A percentile compares a stretch with the other conserved stretches of the same genome.
phyloP scores from a whole-genome alignment of 306 rosid genomes.

The Heteromeles arbutifolia region DNA sequence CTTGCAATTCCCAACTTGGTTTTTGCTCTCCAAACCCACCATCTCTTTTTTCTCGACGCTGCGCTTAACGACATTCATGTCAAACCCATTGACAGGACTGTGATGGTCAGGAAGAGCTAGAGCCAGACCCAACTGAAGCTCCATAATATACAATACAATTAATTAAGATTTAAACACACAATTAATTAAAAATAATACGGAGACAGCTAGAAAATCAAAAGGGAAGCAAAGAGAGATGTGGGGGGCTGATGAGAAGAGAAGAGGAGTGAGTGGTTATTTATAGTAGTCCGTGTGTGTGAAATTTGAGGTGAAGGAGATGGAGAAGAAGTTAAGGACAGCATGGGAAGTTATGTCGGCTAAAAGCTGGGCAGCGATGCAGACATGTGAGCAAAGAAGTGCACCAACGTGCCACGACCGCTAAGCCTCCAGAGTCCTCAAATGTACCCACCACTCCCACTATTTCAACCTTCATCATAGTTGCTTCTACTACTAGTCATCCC shows the following conservation, averaged over 20 bases:
- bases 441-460: slow-evolving; percentile 1
- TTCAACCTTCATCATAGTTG: not conserved
- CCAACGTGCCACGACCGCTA: slow-evolving; percentile 45
- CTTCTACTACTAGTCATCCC: not conserved
- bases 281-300: not conserved
- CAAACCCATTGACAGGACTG: slow-evolving; percentile 26
- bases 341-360: slow-evolving; percentile 78
- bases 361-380: slow-evolving; percentile 54
- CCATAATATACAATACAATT: slow-evolving; percentile 33
- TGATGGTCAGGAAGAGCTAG: slow-evolving; percentile 39
- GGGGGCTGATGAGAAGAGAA: not conserved
- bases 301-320: slow-evolving; percentile 12
- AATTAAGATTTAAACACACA: no score
- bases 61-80: slow-evolving; percentile 12
- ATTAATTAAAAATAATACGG: not conserved
- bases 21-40: slow-evolving; percentile 18
- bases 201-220: not conserved
- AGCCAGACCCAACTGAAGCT: slow-evolving; percentile 53
- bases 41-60: not conserved
- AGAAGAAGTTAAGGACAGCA: slow-evolving; percentile 49
- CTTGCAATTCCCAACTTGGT: slow-evolving; percentile 31
- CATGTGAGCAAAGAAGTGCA: slow-evolving; percentile 38
- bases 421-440: not conserved
- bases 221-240: not conserved
- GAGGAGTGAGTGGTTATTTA: not conserved